phyloP scores from a whole-genome alignment of 768 basidiomycete genomes.

The Termitomyces sp. region DNA sequence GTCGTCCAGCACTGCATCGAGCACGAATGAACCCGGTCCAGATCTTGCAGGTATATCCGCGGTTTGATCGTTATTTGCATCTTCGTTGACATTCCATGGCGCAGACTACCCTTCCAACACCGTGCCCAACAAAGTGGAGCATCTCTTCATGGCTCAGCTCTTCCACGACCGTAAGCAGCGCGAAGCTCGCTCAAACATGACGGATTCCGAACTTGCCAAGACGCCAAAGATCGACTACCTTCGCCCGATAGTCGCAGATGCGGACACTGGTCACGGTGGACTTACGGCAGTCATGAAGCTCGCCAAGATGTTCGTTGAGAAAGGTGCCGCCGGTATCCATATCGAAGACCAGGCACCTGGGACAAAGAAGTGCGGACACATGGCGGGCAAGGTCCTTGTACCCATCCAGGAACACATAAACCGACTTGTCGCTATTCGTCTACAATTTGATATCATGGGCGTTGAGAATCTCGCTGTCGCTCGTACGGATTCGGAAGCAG shows the following conservation, averaged over 20 bases:
- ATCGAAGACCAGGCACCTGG: slow-evolving; percentile 97
- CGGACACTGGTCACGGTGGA: slow-evolving; percentile 97
- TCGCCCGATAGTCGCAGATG: slow-evolving; percentile 93
- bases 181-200: slow-evolving; percentile 66
- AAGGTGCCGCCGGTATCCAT: slow-evolving; percentile 96
- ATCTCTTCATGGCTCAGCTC: slow-evolving; percentile 95
- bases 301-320: slow-evolving; percentile 97
- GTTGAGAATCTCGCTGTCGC: slow-evolving; percentile 92
- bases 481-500: slow-evolving; percentile 96
- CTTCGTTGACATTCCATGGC: not conserved
- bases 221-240: slow-evolving; percentile 83
- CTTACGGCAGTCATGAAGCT: slow-evolving; percentile 99
- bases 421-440: slow-evolving; percentile 92
- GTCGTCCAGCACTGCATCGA: slow-evolving; percentile 89
- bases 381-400: slow-evolving; percentile 95
- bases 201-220: slow-evolving; percentile 63
- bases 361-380: slow-evolving; percentile 94
- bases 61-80: not conserved
- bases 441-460: slow-evolving; percentile 98
- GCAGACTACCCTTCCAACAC: slow-evolving; percentile 97
- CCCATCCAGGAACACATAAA: slow-evolving; percentile 98
- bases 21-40: slow-evolving; percentile 94
- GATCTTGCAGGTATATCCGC: slow-evolving; percentile 80
- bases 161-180: slow-evolving; percentile 99
- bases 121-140: slow-evolving; percentile 98